Conservation (phyloP, 306 rosid species). For the Oxytropis ochrocephala region DNA sequence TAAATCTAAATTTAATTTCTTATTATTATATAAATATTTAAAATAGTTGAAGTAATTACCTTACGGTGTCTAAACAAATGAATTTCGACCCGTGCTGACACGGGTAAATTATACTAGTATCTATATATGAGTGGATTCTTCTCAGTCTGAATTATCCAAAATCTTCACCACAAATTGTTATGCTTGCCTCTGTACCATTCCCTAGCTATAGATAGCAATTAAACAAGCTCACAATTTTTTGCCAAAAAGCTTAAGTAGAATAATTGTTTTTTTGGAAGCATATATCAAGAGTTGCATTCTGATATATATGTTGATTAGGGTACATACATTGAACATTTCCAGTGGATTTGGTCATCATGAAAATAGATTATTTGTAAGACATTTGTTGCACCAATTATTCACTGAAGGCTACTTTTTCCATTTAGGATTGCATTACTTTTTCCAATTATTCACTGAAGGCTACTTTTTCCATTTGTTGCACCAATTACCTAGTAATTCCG, state of each 20-base stretch:
- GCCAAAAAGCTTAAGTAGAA: not conserved
- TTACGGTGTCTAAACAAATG: too few relatives aligned
- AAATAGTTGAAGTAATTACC: too few relatives aligned
- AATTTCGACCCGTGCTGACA: too few relatives aligned
- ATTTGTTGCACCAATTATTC: conserved; percentile 7
- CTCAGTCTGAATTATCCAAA: not conserved
- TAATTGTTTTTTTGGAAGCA: not conserved
- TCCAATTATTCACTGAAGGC: too few relatives aligned
- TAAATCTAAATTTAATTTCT: too few relatives aligned
- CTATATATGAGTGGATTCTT: not conserved
- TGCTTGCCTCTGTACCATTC: not conserved
- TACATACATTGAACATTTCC: not conserved
- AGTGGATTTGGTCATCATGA: conserved; percentile 32
- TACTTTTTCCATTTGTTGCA: too few relatives aligned
- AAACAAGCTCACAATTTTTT: not conserved
- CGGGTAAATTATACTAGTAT: too few relatives aligned
- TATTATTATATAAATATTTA: too few relatives aligned
- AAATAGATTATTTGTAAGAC: not conserved
- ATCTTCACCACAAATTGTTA: not conserved
- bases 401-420: conserved; percentile 19
- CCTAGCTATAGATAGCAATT: too few relatives aligned
- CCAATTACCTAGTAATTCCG: too few relatives aligned
- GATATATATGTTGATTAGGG: not conserved
- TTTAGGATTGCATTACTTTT: conserved; percentile 18
- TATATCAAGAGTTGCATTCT: not conserved